phyloP scores from a whole-genome alignment of 1,284 basidiomycete species.

The Malassezia arunalokei region DNA sequence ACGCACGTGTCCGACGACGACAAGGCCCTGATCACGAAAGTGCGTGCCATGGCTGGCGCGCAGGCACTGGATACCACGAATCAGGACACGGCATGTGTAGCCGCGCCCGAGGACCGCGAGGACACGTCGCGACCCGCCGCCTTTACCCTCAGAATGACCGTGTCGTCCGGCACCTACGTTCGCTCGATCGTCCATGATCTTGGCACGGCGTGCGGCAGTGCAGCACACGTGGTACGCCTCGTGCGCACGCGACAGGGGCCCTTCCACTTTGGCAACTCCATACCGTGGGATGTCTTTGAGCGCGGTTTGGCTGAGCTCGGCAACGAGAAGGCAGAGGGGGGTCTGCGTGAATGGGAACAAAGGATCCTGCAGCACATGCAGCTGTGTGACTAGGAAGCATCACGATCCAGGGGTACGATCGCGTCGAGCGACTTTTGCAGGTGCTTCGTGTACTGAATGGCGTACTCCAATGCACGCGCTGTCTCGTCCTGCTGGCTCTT shows the following conservation, averaged over 20 bases:
- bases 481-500: constrained; percentile 12
- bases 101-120: neutral
- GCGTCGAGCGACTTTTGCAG: constrained; percentile 12
- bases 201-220: constrained; percentile 26
- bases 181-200: constrained; percentile 44
- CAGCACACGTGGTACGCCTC: constrained; percentile 40
- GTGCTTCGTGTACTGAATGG: constrained; percentile 7
- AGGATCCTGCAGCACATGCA: constrained; percentile 16
- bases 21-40: constrained; percentile 27
- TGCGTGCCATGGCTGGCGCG: constrained; percentile 28
- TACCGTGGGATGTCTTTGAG: constrained; percentile 37
- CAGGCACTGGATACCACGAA: constrained; percentile 12
- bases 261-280: constrained; percentile 36
- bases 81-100: neutral
- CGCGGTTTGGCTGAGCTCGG: constrained; percentile 28
- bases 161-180: constrained; percentile 43
- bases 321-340: neutral
- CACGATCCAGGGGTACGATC: constrained; percentile 11
- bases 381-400: constrained; percentile 3
- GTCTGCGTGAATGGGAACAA: constrained; percentile 30
- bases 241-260: constrained; percentile 39
- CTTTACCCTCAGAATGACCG: constrained; percentile 35
- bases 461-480: constrained; percentile 11
- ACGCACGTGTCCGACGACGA: constrained; percentile 33
- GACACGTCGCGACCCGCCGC: neutral